phyloP scores from a whole-genome alignment of 225 moss, liverwort and hornwort genomes.

The Polytrichum formosum region DNA sequence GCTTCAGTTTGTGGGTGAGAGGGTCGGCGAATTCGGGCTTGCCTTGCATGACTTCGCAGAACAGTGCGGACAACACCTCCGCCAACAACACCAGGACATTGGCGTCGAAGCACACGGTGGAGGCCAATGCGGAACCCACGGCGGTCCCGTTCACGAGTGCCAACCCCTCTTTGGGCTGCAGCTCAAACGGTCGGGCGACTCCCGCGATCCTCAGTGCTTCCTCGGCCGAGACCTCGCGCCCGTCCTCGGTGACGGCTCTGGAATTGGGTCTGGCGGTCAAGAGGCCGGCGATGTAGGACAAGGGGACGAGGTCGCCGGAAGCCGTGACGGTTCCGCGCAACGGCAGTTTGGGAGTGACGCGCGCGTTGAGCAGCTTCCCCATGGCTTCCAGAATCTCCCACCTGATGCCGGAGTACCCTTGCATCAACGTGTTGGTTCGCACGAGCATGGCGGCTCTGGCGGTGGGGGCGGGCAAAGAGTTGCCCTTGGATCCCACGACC shows the following conservation, averaged over 20 bases:
- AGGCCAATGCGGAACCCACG: conserved; percentile 35
- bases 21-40: conserved; percentile 33
- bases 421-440: conserved; percentile 48
- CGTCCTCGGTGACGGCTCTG: conserved; percentile 22
- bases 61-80: conserved; percentile 28
- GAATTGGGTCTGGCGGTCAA: conserved; percentile 30
- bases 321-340: conserved; percentile 46
- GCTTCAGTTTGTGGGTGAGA: conserved; percentile 34
- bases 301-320: conserved; percentile 41
- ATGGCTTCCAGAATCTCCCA: conserved; percentile 45
- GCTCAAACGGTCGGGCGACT: conserved; percentile 28
- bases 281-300: conserved; percentile 36
- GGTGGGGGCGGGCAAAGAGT: conserved; percentile 20
- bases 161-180: conserved; percentile 41
- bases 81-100: conserved; percentile 29
- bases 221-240: conserved; percentile 19
- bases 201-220: conserved; percentile 27
- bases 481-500: conserved; percentile 19
- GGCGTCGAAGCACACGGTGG: conserved; percentile 40
- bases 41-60: conserved; percentile 41
- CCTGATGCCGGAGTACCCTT: conserved; percentile 47
- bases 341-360: conserved; percentile 45
- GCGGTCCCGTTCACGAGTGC: conserved; percentile 46
- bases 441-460: conserved; percentile 44
- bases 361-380: conserved; percentile 47